Conservation (phyloP, 2,329 filamentous ascomycete species). For the Bipolaris cookei region DNA sequence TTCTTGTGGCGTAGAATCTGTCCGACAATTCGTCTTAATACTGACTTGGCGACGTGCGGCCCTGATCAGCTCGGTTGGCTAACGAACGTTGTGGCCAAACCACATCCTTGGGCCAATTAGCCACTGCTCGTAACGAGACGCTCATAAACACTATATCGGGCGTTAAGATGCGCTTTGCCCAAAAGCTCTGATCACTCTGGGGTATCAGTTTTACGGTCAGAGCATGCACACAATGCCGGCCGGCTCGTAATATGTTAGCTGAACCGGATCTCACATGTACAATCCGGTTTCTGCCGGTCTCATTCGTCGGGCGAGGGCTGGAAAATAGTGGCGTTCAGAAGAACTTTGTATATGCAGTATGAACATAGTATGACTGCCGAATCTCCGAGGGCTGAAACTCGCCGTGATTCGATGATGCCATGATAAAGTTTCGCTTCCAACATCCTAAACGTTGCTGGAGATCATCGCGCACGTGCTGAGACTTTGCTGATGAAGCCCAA, state of each 20-base stretch:
- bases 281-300: conserved; percentile 23
- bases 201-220: conserved; percentile 23
- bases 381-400: conserved; percentile 12
- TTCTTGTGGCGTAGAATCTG: conserved; percentile 26
- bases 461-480: conserved; percentile 15
- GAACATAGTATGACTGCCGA: background rate
- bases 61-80: conserved; percentile 21
- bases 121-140: conserved; percentile 14
- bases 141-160: conserved; percentile 5
- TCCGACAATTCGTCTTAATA: conserved; percentile 27
- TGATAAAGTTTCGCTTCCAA: conserved; percentile 19
- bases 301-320: conserved; percentile 19
- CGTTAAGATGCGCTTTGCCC: conserved; percentile 21
- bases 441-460: conserved; percentile 19
- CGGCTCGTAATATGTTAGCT: conserved; percentile 21
- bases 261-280: conserved; percentile 15
- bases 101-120: conserved; percentile 19
- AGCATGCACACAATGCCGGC: conserved; percentile 22
- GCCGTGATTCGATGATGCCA: conserved; percentile 10
- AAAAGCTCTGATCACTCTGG: conserved; percentile 31
- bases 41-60: conserved; percentile 22
- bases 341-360: background rate
- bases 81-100: conserved; percentile 15
- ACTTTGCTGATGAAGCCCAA: conserved; percentile 16
- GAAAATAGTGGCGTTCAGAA: conserved; percentile 8